Conservation (phyloP, 164 flowering plant genomes). For the Chimonanthus salicifolius region DNA sequence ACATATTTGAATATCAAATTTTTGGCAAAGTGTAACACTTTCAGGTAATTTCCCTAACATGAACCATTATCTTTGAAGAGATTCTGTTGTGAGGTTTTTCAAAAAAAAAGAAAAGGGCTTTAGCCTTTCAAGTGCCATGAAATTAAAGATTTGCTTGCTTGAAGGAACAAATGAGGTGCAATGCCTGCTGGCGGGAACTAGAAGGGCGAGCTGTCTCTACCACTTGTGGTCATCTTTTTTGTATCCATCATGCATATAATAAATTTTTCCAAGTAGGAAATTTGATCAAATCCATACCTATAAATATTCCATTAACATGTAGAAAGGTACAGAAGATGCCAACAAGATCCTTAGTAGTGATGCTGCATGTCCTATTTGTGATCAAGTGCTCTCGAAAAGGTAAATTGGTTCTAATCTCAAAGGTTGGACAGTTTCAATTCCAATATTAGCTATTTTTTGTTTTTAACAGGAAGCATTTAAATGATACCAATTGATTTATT, state of each 20-base stretch:
- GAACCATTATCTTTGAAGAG: too few species aligned
- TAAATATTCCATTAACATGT: conserved; percentile 23
- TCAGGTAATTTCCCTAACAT: not conserved
- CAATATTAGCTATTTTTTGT: too few species aligned
- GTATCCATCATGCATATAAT: conserved; percentile 42
- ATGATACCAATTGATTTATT: not conserved
- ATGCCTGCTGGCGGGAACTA: conserved; percentile 88
- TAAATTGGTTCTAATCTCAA: conserved; percentile 5
- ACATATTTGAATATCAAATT: not conserved
- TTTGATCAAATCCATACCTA: not conserved
- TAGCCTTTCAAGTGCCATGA: not conserved
- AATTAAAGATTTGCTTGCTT: not conserved
- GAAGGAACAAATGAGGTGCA: conserved; percentile 67
- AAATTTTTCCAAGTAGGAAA: not conserved
- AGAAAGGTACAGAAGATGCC: conserved; percentile 84
- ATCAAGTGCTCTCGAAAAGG: conserved; percentile 97
- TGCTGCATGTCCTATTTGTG: conserved; percentile 95
- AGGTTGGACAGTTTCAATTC: not conserved
- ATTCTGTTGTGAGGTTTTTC: not conserved
- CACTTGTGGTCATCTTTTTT: conserved; percentile 77
- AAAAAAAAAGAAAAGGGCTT: not conserved
- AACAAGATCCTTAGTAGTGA: conserved; percentile 76
- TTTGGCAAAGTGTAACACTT: not conserved
- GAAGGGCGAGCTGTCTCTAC: conserved; percentile 80
- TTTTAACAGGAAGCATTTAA: not conserved